A percentile compares a stretch with the other conserved stretches of the same genome.
Conservation (phyloP, 805 yeast species). For the Kluyveromyces aestuarii region DNA sequence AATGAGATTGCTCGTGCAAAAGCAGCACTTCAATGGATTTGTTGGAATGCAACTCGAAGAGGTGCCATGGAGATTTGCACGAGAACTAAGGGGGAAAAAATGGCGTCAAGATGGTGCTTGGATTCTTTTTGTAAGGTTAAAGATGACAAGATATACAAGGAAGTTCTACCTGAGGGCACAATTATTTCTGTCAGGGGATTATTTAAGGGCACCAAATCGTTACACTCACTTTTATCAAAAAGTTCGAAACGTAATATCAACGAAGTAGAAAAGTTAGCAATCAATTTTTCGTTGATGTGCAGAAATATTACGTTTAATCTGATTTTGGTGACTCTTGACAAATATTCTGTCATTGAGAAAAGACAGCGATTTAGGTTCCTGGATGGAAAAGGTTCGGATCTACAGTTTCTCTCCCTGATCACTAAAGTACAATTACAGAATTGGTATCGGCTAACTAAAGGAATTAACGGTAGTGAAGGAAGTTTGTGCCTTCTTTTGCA, state of each 20-base stretch:
- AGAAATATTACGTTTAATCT: slow-evolving; percentile 26
- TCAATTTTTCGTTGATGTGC: slow-evolving; percentile 27
- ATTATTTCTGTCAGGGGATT: slow-evolving; percentile 26
- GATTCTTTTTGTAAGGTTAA: slow-evolving; percentile 21
- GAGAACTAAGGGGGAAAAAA: slow-evolving; percentile 21
- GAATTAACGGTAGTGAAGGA: not conserved
- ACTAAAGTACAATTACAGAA: not conserved
- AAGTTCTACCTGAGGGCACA: slow-evolving; percentile 31
- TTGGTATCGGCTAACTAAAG: not conserved
- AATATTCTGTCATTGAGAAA: slow-evolving; percentile 10
- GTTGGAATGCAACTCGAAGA: slow-evolving; percentile 18
- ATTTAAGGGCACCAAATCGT: slow-evolving; percentile 27
- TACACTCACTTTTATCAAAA: slow-evolving; percentile 22
- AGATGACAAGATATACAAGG: slow-evolving; percentile 9
- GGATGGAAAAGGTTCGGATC: slow-evolving; percentile 9
- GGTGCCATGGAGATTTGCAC: slow-evolving; percentile 27
- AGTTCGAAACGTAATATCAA: slow-evolving; percentile 15
- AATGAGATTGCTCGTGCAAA: slow-evolving; percentile 1
- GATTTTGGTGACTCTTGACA: slow-evolving; percentile 13
- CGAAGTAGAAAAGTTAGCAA: slow-evolving; percentile 17
- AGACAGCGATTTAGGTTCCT: slow-evolving; percentile 13
- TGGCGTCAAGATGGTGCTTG: slow-evolving; percentile 32
- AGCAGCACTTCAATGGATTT: slow-evolving; percentile 34
- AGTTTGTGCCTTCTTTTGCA: not conserved
- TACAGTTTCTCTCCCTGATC: slow-evolving; percentile 4